Percentiles rank a stretch among this genome's conserved stretches.
Conservation (phyloP, 2,329 filamentous ascomycete genomes). For the Pseudocercospora vitis region DNA sequence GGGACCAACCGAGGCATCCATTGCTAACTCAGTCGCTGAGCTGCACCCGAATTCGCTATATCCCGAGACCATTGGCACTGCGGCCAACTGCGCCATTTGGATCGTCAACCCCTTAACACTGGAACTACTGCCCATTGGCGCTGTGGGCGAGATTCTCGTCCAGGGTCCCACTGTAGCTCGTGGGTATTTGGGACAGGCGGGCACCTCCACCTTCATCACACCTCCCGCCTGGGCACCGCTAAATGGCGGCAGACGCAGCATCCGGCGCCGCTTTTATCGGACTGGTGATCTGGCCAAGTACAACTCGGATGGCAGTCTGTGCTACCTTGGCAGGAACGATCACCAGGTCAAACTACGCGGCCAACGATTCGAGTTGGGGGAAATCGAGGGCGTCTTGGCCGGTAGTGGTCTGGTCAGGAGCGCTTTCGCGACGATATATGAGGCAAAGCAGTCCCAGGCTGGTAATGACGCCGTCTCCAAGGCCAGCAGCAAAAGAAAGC, state of each 20-base stretch:
- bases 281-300: conserved; percentile 1
- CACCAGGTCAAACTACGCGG: conserved; percentile 77
- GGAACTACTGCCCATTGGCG: conserved; percentile 43
- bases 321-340: conserved; percentile 60
- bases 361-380: conserved; percentile 71
- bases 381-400: too few relatives aligned
- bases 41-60: conserved; percentile 16
- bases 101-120: too few relatives aligned
- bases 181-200: background rate
- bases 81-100: conserved; percentile 48
- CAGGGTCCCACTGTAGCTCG: background rate
- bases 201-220: background rate
- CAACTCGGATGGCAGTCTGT: background rate
- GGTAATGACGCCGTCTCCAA: too few relatives aligned
- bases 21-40: too few relatives aligned
- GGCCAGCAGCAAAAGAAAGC: too few relatives aligned
- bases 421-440: too few relatives aligned
- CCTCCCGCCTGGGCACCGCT: background rate
- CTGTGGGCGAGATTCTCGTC: conserved; percentile 1
- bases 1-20: conserved; percentile 48
- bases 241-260: too few relatives aligned
- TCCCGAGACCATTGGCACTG: conserved; percentile 17
- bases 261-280: background rate
- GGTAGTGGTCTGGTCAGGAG: too few relatives aligned
- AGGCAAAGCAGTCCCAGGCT: too few relatives aligned